Conservation (phyloP, 2,329 filamentous ascomycete species). For the Diplodia mutila region DNA sequence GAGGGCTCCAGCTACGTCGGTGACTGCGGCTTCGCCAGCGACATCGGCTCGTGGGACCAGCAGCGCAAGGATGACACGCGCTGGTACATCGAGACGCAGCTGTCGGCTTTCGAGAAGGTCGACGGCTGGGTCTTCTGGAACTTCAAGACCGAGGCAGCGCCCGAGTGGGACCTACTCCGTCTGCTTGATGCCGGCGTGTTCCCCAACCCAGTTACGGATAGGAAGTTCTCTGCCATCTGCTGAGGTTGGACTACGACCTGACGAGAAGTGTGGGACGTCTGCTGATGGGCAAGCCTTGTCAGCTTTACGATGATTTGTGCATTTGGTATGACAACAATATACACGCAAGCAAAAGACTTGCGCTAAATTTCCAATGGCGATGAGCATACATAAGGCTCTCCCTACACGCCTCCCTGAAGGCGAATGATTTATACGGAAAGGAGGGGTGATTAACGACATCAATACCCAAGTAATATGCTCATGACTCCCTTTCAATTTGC, state of each 20-base stretch:
- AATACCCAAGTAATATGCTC: slow-evolving; percentile 5
- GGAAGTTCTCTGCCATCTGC: slow-evolving; percentile 32
- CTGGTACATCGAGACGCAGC: slow-evolving; percentile 59
- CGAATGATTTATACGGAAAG: not conserved
- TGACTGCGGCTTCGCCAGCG: slow-evolving; percentile 58
- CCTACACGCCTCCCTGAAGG: not conserved
- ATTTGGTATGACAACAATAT: not conserved
- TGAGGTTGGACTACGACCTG: not conserved
- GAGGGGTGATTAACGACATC: slow-evolving; percentile 7
- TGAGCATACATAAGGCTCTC: not conserved
- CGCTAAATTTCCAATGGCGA: not conserved
- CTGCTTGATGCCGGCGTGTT: slow-evolving; percentile 57
- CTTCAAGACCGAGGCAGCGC: slow-evolving; percentile 59
- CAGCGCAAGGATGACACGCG: slow-evolving; percentile 50
- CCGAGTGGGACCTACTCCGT: slow-evolving; percentile 58
- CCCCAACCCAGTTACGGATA: slow-evolving; percentile 43
- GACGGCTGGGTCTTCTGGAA: slow-evolving; percentile 64
- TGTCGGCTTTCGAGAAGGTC: slow-evolving; percentile 57
- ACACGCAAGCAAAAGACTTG: slow-evolving; percentile 4
- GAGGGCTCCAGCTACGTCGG: slow-evolving; percentile 54
- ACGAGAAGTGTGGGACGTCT: not conserved
- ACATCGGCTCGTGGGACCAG: slow-evolving; percentile 53
- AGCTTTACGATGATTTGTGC: not conserved
- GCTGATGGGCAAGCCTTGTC: not conserved
- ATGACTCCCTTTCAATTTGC: not conserved